Percentiles rank a stretch among this genome's conserved stretches.
Evolutionary conservation across 2,329 filamentous ascomycete genomes (phyloP).

Genomic region (Fusarium caatingaense): DNA sequence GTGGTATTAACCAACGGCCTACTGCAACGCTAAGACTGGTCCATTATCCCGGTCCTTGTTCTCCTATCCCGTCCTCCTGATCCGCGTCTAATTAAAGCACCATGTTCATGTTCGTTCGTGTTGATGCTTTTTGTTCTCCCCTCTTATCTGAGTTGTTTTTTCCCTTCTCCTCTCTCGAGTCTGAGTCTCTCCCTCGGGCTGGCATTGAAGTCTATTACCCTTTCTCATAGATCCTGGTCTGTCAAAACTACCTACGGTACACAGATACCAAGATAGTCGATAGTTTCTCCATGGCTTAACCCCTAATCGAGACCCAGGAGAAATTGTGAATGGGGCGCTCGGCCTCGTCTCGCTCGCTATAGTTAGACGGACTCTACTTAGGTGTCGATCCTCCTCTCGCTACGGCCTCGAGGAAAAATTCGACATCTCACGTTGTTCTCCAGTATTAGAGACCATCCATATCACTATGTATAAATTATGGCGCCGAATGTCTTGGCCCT

Average conservation of each 20-base stretch:
- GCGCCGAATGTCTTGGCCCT: slow-evolving; percentile 13
- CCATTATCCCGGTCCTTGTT: slow-evolving; percentile 16
- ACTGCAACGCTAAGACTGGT: not conserved
- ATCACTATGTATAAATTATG: slow-evolving; percentile 4
- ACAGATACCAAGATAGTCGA: slow-evolving; percentile 13
- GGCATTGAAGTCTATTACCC: not conserved
- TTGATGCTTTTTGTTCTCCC: slow-evolving; percentile 7
- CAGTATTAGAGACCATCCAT: not conserved
- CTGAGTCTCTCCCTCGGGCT: not conserved
- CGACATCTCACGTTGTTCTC: slow-evolving; percentile 12
- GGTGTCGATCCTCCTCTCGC: slow-evolving; percentile 41
- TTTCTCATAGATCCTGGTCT: slow-evolving; percentile 9
- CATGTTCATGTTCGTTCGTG: slow-evolving; percentile 5
- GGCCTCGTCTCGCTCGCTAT: slow-evolving; percentile 22
- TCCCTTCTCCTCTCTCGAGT: not conserved
- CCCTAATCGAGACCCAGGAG: not conserved
- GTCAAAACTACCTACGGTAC: slow-evolving; percentile 19
- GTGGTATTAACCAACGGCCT: slow-evolving; percentile 5
- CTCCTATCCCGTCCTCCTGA: slow-evolving; percentile 32
- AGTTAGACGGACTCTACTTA: not conserved
- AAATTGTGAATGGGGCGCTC: slow-evolving; percentile 8
- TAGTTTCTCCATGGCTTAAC: slow-evolving; percentile 12
- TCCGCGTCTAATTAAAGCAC: slow-evolving; percentile 39
- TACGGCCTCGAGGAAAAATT: slow-evolving; percentile 18
- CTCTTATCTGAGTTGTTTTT: not conserved